Evolutionary conservation across 345 rosid genomes (phyloP).

Genomic region (Salix udensis): DNA sequence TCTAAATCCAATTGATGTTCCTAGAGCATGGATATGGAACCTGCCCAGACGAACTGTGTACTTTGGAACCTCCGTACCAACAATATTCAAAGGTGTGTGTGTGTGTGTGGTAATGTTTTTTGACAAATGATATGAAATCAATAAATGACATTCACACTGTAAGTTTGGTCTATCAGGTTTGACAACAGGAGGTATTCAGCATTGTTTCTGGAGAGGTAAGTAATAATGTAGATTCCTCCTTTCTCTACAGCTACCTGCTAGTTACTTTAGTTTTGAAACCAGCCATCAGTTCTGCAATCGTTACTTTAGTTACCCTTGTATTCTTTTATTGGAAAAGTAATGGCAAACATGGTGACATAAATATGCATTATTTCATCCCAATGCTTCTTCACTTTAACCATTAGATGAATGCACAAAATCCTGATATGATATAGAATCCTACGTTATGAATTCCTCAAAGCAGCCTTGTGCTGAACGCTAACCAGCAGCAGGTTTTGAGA

Average conservation of each 20-base stretch:
- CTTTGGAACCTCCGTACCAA: constrained; percentile 27
- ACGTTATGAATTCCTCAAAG: no score
- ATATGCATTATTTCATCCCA: no score
- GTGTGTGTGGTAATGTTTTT: neutral
- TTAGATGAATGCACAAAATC: no score
- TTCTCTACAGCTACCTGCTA: neutral
- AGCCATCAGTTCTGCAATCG: neutral
- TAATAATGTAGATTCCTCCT: neutral
- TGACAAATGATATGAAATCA: neutral
- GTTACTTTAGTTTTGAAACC: neutral
- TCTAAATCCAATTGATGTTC: constrained; percentile 24
- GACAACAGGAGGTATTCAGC: constrained; percentile 72
- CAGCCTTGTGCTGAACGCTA: no score
- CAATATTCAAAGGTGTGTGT: constrained; percentile 28
- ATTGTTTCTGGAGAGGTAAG: constrained; percentile 93
- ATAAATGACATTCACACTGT: neutral
- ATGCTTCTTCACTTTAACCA: no score
- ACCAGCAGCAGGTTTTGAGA: no score
- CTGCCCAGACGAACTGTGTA: constrained; percentile 24
- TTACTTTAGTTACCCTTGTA: neutral
- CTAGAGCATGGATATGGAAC: constrained; percentile 24
- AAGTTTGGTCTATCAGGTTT: constrained; percentile 45
- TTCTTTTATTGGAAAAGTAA: no score
- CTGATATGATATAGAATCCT: no score
- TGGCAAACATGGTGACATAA: no score